Base-by-base conservation (phyloP, 2,329 filamentous ascomycete species). In the Colletotrichum sp. region DNA sequence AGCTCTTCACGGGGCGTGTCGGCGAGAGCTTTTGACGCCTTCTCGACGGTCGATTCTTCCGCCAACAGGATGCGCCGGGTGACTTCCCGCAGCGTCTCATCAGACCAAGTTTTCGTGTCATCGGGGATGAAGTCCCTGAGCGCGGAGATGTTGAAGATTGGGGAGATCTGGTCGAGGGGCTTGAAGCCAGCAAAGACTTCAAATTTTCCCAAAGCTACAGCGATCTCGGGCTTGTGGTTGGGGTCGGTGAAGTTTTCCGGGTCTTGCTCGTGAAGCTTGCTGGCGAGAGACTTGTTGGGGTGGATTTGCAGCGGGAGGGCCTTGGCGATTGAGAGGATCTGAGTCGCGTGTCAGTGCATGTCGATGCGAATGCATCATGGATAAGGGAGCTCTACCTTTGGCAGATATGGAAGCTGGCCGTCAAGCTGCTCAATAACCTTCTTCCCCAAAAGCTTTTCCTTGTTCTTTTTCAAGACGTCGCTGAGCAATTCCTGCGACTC, bases 151-250 rank as follows among this genome's bases (percentile, higher is more conserved):
- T 89, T 84, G 80, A 95, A 88, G 2, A 95, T 84, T 0, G 86
- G 81, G 36, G 91, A 84, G 73, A 96, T 92, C 4, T 92, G 87
- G 12, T 83, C 80, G 0, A 94, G 85, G 0, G 93, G 91, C 80
- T 94, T 95, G 86, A 93, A 96, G 7, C 94, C 94, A 12, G 92
- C 93, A 79, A 96, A 96, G 0, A 94, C 92, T 82, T 96, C 94
- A 79, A 96, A 96, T 26, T 92, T 90, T 15, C 90, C 88, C 1
- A 96, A 84, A 0, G 94, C 94, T 2, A 96, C 86, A 1, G 94
- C 94, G 69, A 96, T 96, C 81, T 96, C 94, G 2, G 94, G 94
- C 84, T 96, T 96, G 86, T 96, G 94, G 82, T 96, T 96, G 4
- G 90, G 85, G 78, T 96, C 94, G 2, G 90, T 91, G 82, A 94